phyloP scores from a whole-genome alignment of 352 stramenopile species.

The Globisporangium nodosum region DNA sequence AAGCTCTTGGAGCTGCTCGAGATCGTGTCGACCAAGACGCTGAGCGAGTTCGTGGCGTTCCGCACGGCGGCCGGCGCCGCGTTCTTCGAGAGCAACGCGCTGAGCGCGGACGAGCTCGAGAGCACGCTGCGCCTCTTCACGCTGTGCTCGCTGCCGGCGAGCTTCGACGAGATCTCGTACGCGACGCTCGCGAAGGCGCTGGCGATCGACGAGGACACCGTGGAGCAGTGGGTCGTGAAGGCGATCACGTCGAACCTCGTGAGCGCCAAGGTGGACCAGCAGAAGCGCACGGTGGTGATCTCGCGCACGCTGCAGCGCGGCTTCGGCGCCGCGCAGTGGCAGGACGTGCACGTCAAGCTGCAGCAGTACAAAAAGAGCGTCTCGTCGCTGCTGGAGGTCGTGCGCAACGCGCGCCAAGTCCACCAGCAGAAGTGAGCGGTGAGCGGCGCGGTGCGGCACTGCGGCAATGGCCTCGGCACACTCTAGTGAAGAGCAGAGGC shows the following conservation, averaged over 20 bases:
- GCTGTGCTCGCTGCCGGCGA: conserved; percentile 86
- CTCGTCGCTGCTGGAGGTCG: conserved; percentile 81
- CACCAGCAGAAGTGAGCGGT: conserved; percentile 48
- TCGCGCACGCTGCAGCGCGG: conserved; percentile 63
- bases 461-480: too few relatives aligned
- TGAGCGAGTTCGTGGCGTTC: conserved; percentile 87
- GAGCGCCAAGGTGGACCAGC: conserved; percentile 94
- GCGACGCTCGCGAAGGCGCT: conserved; percentile 78
- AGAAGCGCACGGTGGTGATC: conserved; percentile 88
- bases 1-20: conserved; percentile 86
- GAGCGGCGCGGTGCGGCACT: background rate
- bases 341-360: conserved; percentile 83
- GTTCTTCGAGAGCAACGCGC: conserved; percentile 54
- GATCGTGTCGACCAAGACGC: conserved; percentile 90
- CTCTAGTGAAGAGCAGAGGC: too few relatives aligned
- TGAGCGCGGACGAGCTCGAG: conserved; percentile 55
- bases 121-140: conserved; percentile 92
- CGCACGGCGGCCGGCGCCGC: conserved; percentile 51
- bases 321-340: conserved; percentile 90
- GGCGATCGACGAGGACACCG: conserved; percentile 75
- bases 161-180: conserved; percentile 92
- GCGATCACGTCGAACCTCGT: conserved; percentile 90
- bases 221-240: conserved; percentile 93
- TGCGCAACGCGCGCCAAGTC: conserved; percentile 61
- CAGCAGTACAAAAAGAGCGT: conserved; percentile 93